Evolutionary conservation across 257 asterid species (phyloP).

Genomic region (Scutellaria baicalensis): DNA sequence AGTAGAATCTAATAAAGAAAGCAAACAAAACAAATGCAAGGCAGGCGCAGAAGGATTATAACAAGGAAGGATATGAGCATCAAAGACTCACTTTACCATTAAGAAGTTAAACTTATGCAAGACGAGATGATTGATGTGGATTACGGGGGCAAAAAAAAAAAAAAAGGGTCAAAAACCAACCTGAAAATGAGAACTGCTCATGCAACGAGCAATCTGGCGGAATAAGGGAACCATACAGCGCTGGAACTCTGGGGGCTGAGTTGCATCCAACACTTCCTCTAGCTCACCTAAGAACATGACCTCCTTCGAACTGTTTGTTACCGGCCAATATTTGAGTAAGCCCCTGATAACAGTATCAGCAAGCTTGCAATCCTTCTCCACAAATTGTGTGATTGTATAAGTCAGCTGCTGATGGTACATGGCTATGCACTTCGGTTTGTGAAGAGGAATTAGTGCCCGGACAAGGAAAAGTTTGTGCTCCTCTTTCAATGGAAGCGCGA

Average conservation of each 20-base stretch:
- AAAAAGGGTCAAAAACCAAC: constrained; percentile 25
- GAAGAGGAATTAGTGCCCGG: constrained; percentile 83
- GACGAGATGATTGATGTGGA: neutral
- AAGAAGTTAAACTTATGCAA: neutral
- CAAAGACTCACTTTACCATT: neutral
- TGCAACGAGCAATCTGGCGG: constrained; percentile 51
- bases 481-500: constrained; percentile 82
- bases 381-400: constrained; percentile 70
- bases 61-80: neutral
- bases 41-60: neutral
- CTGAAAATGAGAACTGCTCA: constrained; percentile 85
- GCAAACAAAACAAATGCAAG: neutral
- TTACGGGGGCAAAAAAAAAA: neutral
- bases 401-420: constrained; percentile 79
- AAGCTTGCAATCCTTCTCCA: constrained; percentile 78
- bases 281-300: constrained; percentile 80
- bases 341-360: constrained; percentile 83
- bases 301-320: constrained; percentile 79
- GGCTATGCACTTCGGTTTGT: constrained; percentile 50
- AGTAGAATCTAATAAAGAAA: neutral
- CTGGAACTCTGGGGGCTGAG: constrained; percentile 73
- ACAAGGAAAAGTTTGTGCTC: constrained; percentile 92
- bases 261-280: constrained; percentile 82
- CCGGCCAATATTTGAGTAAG: constrained; percentile 69
- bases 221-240: constrained; percentile 82